phyloP scores from a whole-genome alignment of 2,329 filamentous ascomycete species.

The Dothistroma septosporum region DNA sequence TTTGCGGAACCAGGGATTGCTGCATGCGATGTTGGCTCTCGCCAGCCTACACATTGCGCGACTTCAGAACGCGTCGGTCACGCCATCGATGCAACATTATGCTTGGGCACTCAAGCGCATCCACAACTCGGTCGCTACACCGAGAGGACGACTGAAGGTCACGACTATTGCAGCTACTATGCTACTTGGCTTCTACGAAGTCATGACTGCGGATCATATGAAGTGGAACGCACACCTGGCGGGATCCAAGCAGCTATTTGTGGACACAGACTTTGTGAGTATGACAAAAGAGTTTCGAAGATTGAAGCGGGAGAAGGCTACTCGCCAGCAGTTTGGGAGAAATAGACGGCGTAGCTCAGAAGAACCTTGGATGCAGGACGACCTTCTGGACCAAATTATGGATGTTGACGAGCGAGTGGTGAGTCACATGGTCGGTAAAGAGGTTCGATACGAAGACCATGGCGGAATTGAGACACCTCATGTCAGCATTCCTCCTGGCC shows the following conservation, averaged over 20 bases:
- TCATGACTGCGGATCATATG: slow-evolving; percentile 87
- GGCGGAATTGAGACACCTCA: slow-evolving; percentile 46
- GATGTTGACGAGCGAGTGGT: slow-evolving; percentile 57
- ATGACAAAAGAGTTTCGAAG: slow-evolving; percentile 69
- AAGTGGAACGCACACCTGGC: slow-evolving; percentile 94
- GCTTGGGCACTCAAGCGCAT: slow-evolving; percentile 77
- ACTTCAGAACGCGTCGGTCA: slow-evolving; percentile 67
- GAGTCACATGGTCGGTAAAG: slow-evolving; percentile 54
- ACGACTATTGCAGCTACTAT: slow-evolving; percentile 85
- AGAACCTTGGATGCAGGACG: slow-evolving; percentile 22
- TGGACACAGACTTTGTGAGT: slow-evolving; percentile 72
- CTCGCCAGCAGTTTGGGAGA: slow-evolving; percentile 30
- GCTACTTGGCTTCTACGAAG: slow-evolving; percentile 85
- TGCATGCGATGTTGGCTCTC: slow-evolving; percentile 86
- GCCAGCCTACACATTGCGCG: slow-evolving; percentile 84
- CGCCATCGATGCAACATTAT: slow-evolving; percentile 86
- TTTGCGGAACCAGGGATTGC: slow-evolving; percentile 75
- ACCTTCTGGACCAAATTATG: slow-evolving; percentile 34
- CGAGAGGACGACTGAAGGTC: slow-evolving; percentile 65
- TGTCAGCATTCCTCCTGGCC: slow-evolving; percentile 30
- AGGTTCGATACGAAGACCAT: slow-evolving; percentile 56
- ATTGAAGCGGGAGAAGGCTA: slow-evolving; percentile 52
- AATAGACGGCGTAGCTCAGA: slow-evolving; percentile 14
- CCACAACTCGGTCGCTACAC: slow-evolving; percentile 67
- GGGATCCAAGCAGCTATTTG: slow-evolving; percentile 75